Conservation (phyloP, 352 stramenopile genomes). For the Pythium biforme region DNA sequence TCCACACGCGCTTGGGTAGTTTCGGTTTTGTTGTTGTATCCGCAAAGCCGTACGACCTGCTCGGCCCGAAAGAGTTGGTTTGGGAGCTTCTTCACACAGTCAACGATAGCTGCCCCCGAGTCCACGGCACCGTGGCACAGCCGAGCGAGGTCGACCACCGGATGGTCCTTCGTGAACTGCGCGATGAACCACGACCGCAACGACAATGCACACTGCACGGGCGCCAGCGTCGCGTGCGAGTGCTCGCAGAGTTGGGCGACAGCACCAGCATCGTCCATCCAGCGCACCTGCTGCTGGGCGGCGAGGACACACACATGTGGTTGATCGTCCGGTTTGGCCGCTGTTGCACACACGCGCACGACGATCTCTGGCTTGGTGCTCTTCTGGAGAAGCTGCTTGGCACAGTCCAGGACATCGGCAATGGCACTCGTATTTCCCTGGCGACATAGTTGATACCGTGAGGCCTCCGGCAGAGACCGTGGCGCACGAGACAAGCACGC, state of each 20-base stretch:
- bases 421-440: not conserved
- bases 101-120: not conserved
- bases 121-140: slow-evolving; percentile 17
- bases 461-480: slow-evolving; percentile 6
- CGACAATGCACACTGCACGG: slow-evolving; percentile 38
- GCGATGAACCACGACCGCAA: slow-evolving; percentile 24
- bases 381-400: slow-evolving; percentile 24
- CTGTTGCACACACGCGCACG: slow-evolving; percentile 34
- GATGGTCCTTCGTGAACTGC: slow-evolving; percentile 8
- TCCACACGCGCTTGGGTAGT: not conserved
- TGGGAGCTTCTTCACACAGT: slow-evolving; percentile 24
- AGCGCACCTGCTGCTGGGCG: slow-evolving; percentile 40
- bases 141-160: slow-evolving; percentile 11
- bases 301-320: slow-evolving; percentile 46
- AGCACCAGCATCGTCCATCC: slow-evolving; percentile 38
- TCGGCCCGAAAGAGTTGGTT: slow-evolving; percentile 5
- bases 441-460: slow-evolving; percentile 6
- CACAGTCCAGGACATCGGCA: slow-evolving; percentile 15
- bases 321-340: not conserved
- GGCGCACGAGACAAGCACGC: slow-evolving; percentile 9
- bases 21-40: too few species aligned
- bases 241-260: slow-evolving; percentile 36
- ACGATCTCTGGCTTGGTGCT: slow-evolving; percentile 18
- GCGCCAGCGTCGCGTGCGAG: slow-evolving; percentile 16
- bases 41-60: slow-evolving; percentile 20